phyloP scores from a whole-genome alignment of 2,329 filamentous ascomycete species.

The Cordyceps javanica region DNA sequence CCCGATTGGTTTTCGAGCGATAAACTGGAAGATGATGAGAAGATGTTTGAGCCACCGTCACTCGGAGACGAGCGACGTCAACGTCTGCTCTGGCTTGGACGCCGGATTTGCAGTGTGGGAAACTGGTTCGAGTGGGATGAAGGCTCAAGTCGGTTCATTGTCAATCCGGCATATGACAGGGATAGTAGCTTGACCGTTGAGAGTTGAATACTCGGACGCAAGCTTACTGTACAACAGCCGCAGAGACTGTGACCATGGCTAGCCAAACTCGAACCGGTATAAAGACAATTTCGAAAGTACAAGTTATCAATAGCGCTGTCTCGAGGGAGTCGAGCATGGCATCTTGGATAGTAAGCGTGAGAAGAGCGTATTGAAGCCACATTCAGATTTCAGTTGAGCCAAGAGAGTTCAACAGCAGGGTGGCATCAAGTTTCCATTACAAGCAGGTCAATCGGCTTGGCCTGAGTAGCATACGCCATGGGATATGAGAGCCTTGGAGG shows the following conservation, averaged over 20 bases:
- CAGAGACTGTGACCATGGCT: neutral
- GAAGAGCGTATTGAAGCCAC: too few relatives aligned
- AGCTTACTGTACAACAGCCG: neutral
- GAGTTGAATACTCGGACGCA: neutral
- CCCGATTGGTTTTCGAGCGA: slow-evolving; percentile 50
- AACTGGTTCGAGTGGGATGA: slow-evolving; percentile 43
- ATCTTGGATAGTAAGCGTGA: too few relatives aligned
- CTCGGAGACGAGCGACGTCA: slow-evolving; percentile 52
- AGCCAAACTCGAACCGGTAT: too few relatives aligned
- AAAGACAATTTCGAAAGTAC: too few relatives aligned
- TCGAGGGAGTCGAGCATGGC: too few relatives aligned
- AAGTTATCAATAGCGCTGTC: too few relatives aligned
- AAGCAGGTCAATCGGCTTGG: too few relatives aligned
- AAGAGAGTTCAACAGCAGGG: too few relatives aligned
- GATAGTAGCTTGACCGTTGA: neutral
- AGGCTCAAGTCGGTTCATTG: neutral
- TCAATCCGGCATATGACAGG: neutral
- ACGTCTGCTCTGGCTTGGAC: slow-evolving; percentile 53
- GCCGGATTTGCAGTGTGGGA: slow-evolving; percentile 34
- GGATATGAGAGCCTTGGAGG: too few relatives aligned
- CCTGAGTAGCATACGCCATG: too few relatives aligned
- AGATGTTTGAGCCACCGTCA: slow-evolving; percentile 55
- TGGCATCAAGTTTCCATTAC: too few relatives aligned
- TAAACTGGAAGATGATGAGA: slow-evolving; percentile 61
- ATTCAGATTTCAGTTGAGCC: too few relatives aligned